These are phyloP conservation scores for Melaleuca quinquenervia DNA, from an alignment of 345 rosid genomes.

Conservation along the genomic window DNA sequence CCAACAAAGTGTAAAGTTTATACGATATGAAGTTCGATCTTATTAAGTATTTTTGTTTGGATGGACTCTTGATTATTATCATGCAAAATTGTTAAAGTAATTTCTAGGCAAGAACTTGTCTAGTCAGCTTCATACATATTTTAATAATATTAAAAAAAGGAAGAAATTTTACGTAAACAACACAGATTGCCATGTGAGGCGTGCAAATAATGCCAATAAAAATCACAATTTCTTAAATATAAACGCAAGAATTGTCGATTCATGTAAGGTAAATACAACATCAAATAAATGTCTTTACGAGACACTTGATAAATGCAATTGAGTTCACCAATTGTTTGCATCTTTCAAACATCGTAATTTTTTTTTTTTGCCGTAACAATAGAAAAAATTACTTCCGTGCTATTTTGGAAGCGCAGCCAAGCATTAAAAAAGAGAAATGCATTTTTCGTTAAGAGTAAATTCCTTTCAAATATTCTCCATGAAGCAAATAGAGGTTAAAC, in stretches of 20 bases:
- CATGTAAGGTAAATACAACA: not conserved
- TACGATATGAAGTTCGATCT: no score
- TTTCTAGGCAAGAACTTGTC: no score
- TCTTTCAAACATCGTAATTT: no score
- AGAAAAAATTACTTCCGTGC: not conserved
- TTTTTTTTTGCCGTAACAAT: no score
- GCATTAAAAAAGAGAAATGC: not conserved
- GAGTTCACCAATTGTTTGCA: not conserved
- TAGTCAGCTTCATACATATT: no score
- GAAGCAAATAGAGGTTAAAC: not conserved
- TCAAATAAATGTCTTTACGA: not conserved
- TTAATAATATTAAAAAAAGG: no score
- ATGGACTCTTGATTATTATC: no score
- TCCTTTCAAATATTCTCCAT: not conserved
- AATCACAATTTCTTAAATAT: not conserved
- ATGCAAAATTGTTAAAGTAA: no score
- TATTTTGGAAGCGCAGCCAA: not conserved
- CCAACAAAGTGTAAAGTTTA: no score
- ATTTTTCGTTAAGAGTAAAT: not conserved
- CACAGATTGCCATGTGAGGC: not conserved
- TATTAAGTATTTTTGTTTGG: no score
- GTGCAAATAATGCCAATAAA: not conserved
- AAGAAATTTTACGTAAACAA: not conserved
- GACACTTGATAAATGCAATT: not conserved
- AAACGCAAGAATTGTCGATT: not conserved